phyloP scores from a whole-genome alignment of 805 yeast species.

The Wickerhamiella sergipiensis region DNA sequence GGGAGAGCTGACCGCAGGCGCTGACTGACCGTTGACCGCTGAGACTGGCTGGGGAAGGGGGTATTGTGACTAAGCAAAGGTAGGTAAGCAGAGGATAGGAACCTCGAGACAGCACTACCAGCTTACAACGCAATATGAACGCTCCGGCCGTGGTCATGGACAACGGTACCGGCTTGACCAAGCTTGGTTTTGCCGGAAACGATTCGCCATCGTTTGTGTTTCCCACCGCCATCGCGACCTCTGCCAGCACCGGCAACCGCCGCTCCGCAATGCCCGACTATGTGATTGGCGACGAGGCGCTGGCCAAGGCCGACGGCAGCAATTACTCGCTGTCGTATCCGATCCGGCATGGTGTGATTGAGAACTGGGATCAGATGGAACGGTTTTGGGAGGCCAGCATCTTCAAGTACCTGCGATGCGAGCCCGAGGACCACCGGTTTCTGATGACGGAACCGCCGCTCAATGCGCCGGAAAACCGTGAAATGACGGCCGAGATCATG shows the following conservation, averaged over 20 bases:
- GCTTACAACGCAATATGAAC: constrained; percentile 13
- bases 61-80: too few species aligned
- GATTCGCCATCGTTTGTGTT: constrained; percentile 95
- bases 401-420: constrained; percentile 91
- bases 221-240: constrained; percentile 90
- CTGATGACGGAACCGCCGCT: constrained; percentile 94
- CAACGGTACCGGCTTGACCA: constrained; percentile 97
- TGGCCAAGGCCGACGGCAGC: constrained; percentile 82
- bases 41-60: too few species aligned
- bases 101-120: too few species aligned
- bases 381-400: constrained; percentile 97
- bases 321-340: constrained; percentile 82
- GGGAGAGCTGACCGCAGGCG: too few species aligned
- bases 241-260: constrained; percentile 21
- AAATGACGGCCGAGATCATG: constrained; percentile 96
- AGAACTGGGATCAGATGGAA: constrained; percentile 99
- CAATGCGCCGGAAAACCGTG: constrained; percentile 99
- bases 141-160: constrained; percentile 23
- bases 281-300: constrained; percentile 90
- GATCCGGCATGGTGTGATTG: constrained; percentile 94
- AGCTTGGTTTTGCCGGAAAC: constrained; percentile 96
- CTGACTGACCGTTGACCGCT: too few species aligned
- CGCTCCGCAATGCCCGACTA: constrained; percentile 48
- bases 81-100: too few species aligned
- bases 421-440: constrained; percentile 97